Percentiles rank a stretch among this genome's conserved stretches.
phyloP scores from a whole-genome alignment of 2,329 filamentous ascomycete species.

The Fusarium virguliforme region DNA sequence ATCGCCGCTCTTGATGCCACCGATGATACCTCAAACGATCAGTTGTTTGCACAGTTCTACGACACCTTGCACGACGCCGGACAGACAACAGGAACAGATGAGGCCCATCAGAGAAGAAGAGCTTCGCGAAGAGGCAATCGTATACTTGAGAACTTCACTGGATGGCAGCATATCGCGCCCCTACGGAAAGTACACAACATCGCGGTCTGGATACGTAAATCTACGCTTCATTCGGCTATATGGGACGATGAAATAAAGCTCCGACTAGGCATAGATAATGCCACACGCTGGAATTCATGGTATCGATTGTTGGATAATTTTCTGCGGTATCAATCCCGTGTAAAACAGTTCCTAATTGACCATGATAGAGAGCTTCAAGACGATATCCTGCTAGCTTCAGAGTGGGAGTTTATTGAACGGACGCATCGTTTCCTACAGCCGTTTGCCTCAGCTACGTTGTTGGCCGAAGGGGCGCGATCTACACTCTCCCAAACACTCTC shows the following conservation, averaged over 20 bases:
- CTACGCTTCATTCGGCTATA: not conserved
- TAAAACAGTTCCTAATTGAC: too few relatives aligned
- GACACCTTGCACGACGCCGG: too few relatives aligned
- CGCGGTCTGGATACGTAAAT: not conserved
- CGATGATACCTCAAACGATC: not conserved
- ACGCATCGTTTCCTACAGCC: too few relatives aligned
- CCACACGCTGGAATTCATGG: too few relatives aligned
- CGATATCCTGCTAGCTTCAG: too few relatives aligned
- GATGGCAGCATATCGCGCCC: not conserved
- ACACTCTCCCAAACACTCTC: too few relatives aligned
- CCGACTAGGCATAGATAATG: not conserved
- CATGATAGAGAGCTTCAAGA: too few relatives aligned
- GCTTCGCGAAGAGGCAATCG: not conserved
- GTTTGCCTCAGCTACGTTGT: too few relatives aligned
- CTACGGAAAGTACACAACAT: not conserved
- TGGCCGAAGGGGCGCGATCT: too few relatives aligned
- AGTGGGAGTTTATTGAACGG: too few relatives aligned
- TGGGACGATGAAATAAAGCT: not conserved
- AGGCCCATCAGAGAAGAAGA: not conserved
- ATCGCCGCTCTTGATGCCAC: not conserved
- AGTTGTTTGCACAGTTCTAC: not conserved
- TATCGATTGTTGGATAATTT: too few relatives aligned
- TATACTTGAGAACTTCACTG: not conserved
- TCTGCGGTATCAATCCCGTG: too few relatives aligned
- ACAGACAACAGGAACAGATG: not conserved